These are phyloP conservation scores for Lentinula lateritia DNA, from an alignment of 768 basidiomycete genomes.

Conservation along the genomic window DNA sequence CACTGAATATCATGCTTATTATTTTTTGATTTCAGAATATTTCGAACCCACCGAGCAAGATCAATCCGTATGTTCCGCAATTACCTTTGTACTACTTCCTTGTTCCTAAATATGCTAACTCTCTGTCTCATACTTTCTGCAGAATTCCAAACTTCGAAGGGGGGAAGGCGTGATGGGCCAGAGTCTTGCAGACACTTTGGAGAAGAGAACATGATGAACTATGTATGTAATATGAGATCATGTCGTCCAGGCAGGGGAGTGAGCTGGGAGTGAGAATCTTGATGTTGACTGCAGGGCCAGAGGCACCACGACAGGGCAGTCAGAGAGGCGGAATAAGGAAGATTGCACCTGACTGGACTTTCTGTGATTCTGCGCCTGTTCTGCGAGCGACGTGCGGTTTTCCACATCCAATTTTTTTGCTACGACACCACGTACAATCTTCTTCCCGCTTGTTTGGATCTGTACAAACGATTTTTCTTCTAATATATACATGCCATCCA, in stretches of 20 bases:
- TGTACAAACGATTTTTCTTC: too few relatives aligned
- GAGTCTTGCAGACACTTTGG: constrained; percentile 12
- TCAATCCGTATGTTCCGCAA: neutral
- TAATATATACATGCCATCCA: too few relatives aligned
- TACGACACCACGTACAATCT: too few relatives aligned
- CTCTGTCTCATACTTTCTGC: neutral
- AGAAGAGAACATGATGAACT: constrained; percentile 2
- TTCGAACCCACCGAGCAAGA: neutral
- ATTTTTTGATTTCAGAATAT: neutral
- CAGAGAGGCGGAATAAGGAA: too few relatives aligned
- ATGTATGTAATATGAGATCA: neutral
- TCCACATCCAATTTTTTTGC: too few relatives aligned
- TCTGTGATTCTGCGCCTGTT: too few relatives aligned
- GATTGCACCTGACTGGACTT: too few relatives aligned
- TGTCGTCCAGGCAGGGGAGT: too few relatives aligned
- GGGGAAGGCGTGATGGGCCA: constrained; percentile 5
- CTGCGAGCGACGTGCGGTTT: too few relatives aligned
- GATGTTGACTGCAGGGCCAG: neutral
- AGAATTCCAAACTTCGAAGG: neutral
- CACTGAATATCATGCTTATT: neutral
- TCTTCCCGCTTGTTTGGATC: too few relatives aligned
- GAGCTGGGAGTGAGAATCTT: too few relatives aligned
- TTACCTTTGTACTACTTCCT: neutral
- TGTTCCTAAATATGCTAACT: neutral
- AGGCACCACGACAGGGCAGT: neutral